These are phyloP conservation scores for Botryosphaeria agaves DNA, from an alignment of 2,329 filamentous ascomycete genomes.

Conservation along the genomic window DNA sequence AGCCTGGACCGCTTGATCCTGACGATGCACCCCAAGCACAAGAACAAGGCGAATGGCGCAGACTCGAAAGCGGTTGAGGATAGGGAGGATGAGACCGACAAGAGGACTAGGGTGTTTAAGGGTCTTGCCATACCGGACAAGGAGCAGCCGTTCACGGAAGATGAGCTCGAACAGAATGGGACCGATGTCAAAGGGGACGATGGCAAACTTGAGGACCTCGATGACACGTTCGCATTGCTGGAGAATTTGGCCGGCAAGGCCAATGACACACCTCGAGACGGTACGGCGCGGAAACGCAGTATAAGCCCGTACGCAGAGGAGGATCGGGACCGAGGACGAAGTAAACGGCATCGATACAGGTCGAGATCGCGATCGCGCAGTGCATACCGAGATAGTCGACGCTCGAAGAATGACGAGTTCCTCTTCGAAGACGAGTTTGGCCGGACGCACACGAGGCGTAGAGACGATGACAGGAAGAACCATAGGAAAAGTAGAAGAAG, in stretches of 20 bases:
- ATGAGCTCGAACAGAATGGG: constrained; percentile 23
- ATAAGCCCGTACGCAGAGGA: constrained; percentile 36
- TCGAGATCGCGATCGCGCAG: constrained; percentile 36
- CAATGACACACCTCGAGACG: constrained; percentile 32
- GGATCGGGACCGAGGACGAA: constrained; percentile 23
- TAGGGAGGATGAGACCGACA: constrained; percentile 32
- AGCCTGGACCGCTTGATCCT: constrained; percentile 79
- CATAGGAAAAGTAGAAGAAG: constrained; percentile 23
- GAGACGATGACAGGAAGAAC: constrained; percentile 25
- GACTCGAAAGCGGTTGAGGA: constrained; percentile 14
- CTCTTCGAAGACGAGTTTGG: constrained; percentile 44
- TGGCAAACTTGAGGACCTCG: constrained; percentile 49
- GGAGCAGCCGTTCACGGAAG: constrained; percentile 33
- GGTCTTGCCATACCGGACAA: constrained; percentile 78
- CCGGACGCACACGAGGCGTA: constrained; percentile 22
- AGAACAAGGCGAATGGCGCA: constrained; percentile 30
- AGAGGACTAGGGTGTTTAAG: constrained; percentile 78
- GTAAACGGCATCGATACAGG: constrained; percentile 23
- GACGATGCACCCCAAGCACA: constrained; percentile 84
- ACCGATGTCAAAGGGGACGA: constrained; percentile 11
- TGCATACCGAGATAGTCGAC: constrained; percentile 15
- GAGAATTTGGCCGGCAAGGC: constrained; percentile 64
- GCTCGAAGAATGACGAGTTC: constrained; percentile 30
- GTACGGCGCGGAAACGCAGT: constrained; percentile 39
- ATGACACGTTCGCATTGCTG: constrained; percentile 85